Percentiles rank a stretch among this genome's conserved stretches.
phyloP scores from a whole-genome alignment of 2,329 filamentous ascomycete genomes.

The Thelonectria blattea region DNA sequence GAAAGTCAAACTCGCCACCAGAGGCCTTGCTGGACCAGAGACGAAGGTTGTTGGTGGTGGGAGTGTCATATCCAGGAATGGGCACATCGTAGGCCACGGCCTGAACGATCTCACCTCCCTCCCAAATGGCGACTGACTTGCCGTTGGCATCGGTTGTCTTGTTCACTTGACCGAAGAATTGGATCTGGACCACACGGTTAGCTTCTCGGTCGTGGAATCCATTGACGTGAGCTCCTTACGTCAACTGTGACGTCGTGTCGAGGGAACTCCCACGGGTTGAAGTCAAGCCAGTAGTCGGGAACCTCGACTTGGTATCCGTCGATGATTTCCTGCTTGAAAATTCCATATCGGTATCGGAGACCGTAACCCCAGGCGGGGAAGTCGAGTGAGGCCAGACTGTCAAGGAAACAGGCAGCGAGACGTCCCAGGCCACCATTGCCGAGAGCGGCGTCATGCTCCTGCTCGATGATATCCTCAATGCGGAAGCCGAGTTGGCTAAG shows the following conservation, averaged over 20 bases:
- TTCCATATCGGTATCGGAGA: slow-evolving; percentile 92
- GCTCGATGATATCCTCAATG: slow-evolving; percentile 91
- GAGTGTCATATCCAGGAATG: slow-evolving; percentile 88
- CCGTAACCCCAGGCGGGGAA: slow-evolving; percentile 98
- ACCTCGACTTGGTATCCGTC: slow-evolving; percentile 98
- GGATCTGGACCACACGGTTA: slow-evolving; percentile 60
- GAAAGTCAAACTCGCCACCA: slow-evolving; percentile 97
- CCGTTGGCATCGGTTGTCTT: slow-evolving; percentile 79
- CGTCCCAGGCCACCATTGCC: slow-evolving; percentile 96
- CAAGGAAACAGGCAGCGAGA: slow-evolving; percentile 94
- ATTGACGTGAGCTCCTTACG: slow-evolving; percentile 49
- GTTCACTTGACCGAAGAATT: slow-evolving; percentile 89
- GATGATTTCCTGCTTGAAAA: slow-evolving; percentile 99
- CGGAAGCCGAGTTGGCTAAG: slow-evolving; percentile 91
- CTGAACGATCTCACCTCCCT: slow-evolving; percentile 89
- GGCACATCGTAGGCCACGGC: slow-evolving; percentile 93
- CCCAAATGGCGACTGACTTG: slow-evolving; percentile 79
- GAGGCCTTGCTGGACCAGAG: slow-evolving; percentile 98
- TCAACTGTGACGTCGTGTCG: slow-evolving; percentile 94
- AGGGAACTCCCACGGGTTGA: slow-evolving; percentile 99
- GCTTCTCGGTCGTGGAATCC: background rate
- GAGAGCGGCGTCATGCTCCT: slow-evolving; percentile 95
- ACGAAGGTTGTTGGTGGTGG: slow-evolving; percentile 93
- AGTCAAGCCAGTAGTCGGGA: slow-evolving; percentile 98
- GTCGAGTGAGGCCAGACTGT: slow-evolving; percentile 93